Conservation (phyloP, 345 rosid genomes). For the Euphorbia lathyris region DNA sequence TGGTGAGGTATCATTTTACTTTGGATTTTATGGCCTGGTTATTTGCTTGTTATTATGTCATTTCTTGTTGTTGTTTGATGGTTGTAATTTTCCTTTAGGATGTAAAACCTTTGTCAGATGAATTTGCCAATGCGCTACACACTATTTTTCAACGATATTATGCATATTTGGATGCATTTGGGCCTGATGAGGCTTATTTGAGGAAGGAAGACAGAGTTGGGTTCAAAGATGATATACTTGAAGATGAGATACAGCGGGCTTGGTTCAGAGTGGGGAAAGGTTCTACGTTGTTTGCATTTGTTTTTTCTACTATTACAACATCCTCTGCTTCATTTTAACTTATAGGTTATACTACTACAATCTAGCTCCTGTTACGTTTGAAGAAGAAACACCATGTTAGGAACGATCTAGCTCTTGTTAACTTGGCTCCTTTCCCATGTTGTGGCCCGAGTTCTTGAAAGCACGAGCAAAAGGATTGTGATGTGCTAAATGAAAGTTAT, state of each 20-base stretch:
- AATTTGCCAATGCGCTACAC: slow-evolving; percentile 46
- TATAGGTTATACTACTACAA: background rate
- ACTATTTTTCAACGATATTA: slow-evolving; percentile 58
- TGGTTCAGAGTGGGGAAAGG: slow-evolving; percentile 94
- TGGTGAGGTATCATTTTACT: slow-evolving; percentile 65
- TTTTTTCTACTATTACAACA: no score
- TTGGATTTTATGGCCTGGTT: background rate
- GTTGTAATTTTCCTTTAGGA: slow-evolving; percentile 41
- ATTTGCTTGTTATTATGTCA: background rate
- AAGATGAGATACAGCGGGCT: slow-evolving; percentile 97
- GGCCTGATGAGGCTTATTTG: slow-evolving; percentile 67
- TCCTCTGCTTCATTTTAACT: background rate
- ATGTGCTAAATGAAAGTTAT: no score
- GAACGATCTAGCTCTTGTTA: no score
- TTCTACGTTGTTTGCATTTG: slow-evolving; percentile 32
- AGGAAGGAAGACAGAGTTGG: slow-evolving; percentile 87
- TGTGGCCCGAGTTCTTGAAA: no score
- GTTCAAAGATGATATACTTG: slow-evolving; percentile 88
- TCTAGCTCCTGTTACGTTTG: background rate
- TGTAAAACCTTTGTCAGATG: slow-evolving; percentile 63
- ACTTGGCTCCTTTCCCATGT: no score
- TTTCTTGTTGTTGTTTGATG: slow-evolving; percentile 15
- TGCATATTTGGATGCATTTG: slow-evolving; percentile 66
- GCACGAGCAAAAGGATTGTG: no score
- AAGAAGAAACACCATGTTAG: background rate